Conservation (phyloP, 495 filamentous ascomycete genomes). For the Schizothecium vesticola region DNA sequence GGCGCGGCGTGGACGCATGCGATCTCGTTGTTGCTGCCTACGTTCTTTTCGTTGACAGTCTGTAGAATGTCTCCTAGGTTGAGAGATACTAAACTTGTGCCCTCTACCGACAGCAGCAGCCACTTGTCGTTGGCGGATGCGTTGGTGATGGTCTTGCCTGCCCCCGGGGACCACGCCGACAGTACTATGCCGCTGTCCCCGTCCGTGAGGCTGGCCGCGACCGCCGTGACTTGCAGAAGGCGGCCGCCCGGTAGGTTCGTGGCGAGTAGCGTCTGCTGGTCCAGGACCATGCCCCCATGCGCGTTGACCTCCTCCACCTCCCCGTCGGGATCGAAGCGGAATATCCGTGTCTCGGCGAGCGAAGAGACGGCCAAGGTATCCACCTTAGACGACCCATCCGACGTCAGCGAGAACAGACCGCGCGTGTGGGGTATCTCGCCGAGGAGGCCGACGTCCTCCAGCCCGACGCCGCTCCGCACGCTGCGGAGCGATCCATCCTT, state of each 20-base stretch:
- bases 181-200: conserved; percentile 61
- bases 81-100: conserved; percentile 60
- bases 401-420: conserved; percentile 55
- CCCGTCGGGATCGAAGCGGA: conserved; percentile 66
- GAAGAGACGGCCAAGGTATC: conserved; percentile 79
- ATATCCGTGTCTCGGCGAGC: conserved; percentile 76
- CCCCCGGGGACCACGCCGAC: conserved; percentile 60
- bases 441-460: conserved; percentile 81
- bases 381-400: conserved; percentile 37
- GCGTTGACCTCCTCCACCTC: conserved; percentile 80
- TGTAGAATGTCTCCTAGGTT: conserved; percentile 54
- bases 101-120: conserved; percentile 69
- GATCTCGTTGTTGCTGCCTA: conserved; percentile 65
- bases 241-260: conserved; percentile 55
- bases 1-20: conserved; percentile 64
- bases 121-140: conserved; percentile 65
- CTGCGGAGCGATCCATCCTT: conserved; percentile 81
- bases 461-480: conserved; percentile 86
- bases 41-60: conserved; percentile 51
- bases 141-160: conserved; percentile 61
- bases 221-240: conserved; percentile 73
- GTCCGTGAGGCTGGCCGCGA: conserved; percentile 58
- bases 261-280: conserved; percentile 68
- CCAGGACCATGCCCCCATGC: conserved; percentile 63
- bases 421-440: conserved; percentile 72